phyloP scores from a whole-genome alignment of 371 early-diverging fungal species.

The Mucor saturninus region DNA sequence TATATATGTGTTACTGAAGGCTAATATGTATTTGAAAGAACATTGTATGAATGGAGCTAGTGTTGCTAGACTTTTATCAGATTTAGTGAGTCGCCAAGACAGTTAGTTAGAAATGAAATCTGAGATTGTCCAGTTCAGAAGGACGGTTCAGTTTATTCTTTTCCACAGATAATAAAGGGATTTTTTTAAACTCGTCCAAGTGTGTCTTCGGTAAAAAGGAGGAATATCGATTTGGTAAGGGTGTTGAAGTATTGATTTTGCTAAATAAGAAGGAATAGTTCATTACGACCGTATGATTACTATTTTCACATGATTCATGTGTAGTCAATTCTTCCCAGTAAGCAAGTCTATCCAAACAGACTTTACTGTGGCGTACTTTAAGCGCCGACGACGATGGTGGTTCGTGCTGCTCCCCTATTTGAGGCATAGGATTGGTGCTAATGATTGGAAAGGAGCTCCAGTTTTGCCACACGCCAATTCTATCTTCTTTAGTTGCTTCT shows the following conservation, averaged over 20 bases:
- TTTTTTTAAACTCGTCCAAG: conserved; percentile 7
- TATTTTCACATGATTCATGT: too few species aligned
- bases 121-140: conserved; percentile 9
- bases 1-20: not conserved
- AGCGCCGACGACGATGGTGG: too few species aligned
- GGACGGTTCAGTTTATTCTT: too few species aligned
- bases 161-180: not conserved
- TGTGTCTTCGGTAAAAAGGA: conserved; percentile 11
- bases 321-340: too few species aligned
- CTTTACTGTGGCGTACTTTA: too few species aligned
- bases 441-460: not conserved
- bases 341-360: too few species aligned
- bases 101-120: conserved; percentile 14
- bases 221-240: not conserved
- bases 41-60: conserved; percentile 15
- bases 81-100: not conserved
- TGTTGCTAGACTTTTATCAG: conserved; percentile 14
- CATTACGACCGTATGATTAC: too few species aligned
- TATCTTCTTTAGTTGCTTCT: not conserved
- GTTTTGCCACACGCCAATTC: not conserved
- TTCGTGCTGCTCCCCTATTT: not conserved
- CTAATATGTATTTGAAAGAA: conserved; percentile 11
- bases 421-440: not conserved
- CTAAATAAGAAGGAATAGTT: too few species aligned
- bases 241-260: too few species aligned